phyloP scores from a whole-genome alignment of 2,329 filamentous ascomycete genomes.

The Arthroderma sp. region DNA sequence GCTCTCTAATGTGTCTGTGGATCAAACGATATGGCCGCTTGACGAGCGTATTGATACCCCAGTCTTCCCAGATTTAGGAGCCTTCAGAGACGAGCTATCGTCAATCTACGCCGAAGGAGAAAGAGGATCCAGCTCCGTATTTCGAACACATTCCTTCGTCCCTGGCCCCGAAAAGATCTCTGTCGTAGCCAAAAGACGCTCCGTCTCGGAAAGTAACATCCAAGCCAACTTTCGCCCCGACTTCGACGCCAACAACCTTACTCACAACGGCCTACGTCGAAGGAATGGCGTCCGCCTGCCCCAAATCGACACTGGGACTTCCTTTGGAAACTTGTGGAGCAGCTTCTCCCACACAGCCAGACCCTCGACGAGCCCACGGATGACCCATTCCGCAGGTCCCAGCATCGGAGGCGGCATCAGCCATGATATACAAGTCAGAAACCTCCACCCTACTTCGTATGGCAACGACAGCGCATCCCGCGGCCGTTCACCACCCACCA shows the following conservation, averaged over 20 bases:
- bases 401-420: constrained; percentile 5
- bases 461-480: neutral
- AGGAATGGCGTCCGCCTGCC: constrained; percentile 17
- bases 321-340: neutral
- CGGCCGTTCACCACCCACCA: neutral
- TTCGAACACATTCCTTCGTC: constrained; percentile 13
- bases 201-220: constrained; percentile 15
- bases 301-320: constrained; percentile 13
- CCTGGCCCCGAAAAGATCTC: constrained; percentile 14
- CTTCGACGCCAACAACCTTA: neutral
- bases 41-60: neutral
- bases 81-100: neutral
- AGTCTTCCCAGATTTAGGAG: neutral
- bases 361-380: neutral
- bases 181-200: constrained; percentile 12
- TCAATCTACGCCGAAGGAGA: neutral
- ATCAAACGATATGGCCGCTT: neutral
- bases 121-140: neutral
- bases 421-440: neutral
- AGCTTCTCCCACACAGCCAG: neutral
- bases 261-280: constrained; percentile 12
- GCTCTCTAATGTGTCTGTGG: neutral
- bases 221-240: neutral
- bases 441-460: neutral
- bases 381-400: constrained; percentile 14